phyloP scores from a whole-genome alignment of 768 basidiomycete species.

The Phaffia australis region DNA sequence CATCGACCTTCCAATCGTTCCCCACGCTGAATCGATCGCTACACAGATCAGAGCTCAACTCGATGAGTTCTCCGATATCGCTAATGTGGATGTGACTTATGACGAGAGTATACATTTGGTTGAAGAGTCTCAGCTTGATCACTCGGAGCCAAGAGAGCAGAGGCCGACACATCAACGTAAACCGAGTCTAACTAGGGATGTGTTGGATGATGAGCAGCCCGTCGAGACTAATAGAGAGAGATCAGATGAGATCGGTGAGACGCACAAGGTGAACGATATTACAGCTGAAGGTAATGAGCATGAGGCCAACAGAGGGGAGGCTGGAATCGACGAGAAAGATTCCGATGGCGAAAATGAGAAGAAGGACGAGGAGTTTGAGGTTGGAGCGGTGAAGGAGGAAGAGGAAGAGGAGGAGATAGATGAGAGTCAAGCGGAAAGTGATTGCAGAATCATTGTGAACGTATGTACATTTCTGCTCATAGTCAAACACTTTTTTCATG shows the following conservation, averaged over 20 bases:
- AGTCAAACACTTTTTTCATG: background rate
- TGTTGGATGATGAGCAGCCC: background rate
- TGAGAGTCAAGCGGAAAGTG: constrained; percentile 37
- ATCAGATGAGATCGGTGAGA: background rate
- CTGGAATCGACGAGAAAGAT: constrained; percentile 12
- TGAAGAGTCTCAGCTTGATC: background rate
- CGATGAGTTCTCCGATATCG: constrained; percentile 77
- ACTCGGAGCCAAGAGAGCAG: background rate
- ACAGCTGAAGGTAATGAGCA: background rate
- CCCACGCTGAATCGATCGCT: constrained; percentile 67
- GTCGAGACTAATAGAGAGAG: background rate
- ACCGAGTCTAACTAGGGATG: background rate
- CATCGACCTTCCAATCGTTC: constrained; percentile 57
- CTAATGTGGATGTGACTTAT: constrained; percentile 48
- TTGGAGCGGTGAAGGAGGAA: constrained; percentile 33
- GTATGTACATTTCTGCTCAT: constrained; percentile 31
- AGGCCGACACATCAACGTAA: background rate
- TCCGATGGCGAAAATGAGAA: constrained; percentile 7
- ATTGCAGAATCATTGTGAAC: constrained; percentile 42
- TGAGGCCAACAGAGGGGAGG: background rate
- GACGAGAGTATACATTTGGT: constrained; percentile 33
- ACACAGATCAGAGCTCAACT: constrained; percentile 82
- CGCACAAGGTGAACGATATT: background rate
- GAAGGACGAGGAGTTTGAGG: constrained; percentile 18
- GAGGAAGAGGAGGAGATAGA: constrained; percentile 42